These are phyloP conservation scores for Solanum piurae DNA, from an alignment of 257 asterid species.

Conservation along the genomic window DNA sequence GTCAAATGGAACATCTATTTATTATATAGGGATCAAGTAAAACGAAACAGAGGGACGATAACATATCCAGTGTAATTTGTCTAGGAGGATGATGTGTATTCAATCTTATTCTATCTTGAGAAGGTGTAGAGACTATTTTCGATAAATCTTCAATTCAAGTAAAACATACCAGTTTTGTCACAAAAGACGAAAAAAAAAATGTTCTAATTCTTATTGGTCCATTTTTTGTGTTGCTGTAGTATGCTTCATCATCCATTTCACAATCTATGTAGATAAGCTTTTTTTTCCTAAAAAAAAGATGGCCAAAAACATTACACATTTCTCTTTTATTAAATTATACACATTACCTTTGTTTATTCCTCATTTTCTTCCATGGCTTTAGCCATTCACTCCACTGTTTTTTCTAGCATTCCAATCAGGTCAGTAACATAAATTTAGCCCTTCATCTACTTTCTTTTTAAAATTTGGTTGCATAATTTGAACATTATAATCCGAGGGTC, in stretches of 20 bases:
- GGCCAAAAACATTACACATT: not conserved
- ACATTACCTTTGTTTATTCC: not conserved
- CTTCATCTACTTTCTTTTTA: not conserved
- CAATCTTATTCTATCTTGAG: not conserved
- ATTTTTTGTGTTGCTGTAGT: not conserved
- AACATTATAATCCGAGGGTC: no score
- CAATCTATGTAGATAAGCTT: constrained; percentile 24
- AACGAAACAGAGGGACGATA: not conserved
- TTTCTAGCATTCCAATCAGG: constrained; percentile 42
- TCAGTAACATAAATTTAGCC: not conserved
- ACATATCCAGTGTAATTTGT: not conserved
- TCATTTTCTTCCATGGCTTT: constrained; percentile 31
- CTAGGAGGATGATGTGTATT: no score
- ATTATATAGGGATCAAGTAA: not conserved
- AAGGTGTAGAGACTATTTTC: accelerated
- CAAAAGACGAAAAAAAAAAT: not conserved
- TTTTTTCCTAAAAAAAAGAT: not conserved
- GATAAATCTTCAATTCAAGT: not conserved
- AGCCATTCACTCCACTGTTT: constrained; percentile 38
- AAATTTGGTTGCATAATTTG: not conserved
- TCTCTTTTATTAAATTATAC: not conserved
- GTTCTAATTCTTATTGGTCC: constrained; percentile 6
- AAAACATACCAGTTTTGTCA: not conserved
- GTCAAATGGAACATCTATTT: no score
- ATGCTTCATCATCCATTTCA: constrained; percentile 9